phyloP scores from a whole-genome alignment of 1,284 basidiomycete genomes.

The Flammula alnicola region DNA sequence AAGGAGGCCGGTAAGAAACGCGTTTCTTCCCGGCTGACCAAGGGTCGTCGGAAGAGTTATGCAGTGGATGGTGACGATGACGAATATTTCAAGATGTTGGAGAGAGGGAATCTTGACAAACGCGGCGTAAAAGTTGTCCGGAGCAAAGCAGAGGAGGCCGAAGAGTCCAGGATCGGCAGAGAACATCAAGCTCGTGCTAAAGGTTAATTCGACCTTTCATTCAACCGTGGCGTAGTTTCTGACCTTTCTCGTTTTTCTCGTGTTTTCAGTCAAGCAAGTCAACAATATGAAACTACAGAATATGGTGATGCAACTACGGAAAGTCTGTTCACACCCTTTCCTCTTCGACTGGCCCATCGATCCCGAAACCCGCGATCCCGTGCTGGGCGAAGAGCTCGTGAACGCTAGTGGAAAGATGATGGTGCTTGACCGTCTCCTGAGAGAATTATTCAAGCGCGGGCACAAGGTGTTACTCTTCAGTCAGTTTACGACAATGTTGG shows the following conservation, averaged over 20 bases:
- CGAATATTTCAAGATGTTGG: conserved; percentile 70
- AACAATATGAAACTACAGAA: conserved; percentile 95
- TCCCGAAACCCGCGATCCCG: conserved; percentile 57
- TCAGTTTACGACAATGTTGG: conserved; percentile 95
- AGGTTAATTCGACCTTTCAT: conserved; percentile 46
- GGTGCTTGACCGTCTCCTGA: conserved; percentile 86
- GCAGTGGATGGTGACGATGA: conserved; percentile 69
- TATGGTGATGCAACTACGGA: conserved; percentile 92
- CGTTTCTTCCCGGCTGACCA: no score
- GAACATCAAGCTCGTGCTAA: conserved; percentile 64
- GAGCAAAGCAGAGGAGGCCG: conserved; percentile 36
- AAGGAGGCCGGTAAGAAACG: conserved; percentile 37
- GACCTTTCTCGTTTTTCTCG: not conserved
- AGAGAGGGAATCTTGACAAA: conserved; percentile 46
- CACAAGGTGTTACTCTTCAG: conserved; percentile 96
- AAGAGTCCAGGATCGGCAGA: conserved; percentile 45
- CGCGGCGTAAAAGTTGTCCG: conserved; percentile 42
- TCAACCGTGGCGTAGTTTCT: not conserved
- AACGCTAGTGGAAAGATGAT: conserved; percentile 96
- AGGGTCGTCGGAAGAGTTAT: conserved; percentile 42
- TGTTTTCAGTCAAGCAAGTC: conserved; percentile 70
- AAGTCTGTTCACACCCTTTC: conserved; percentile 95
- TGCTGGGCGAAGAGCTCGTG: conserved; percentile 79
- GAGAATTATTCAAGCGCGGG: conserved; percentile 76
- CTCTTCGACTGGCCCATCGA: conserved; percentile 90